Evolutionary conservation across 2,329 filamentous ascomycete genomes (phyloP), one percentile per base, ranked within the genome.

Genomic region (Penicillium sp.): DNA sequence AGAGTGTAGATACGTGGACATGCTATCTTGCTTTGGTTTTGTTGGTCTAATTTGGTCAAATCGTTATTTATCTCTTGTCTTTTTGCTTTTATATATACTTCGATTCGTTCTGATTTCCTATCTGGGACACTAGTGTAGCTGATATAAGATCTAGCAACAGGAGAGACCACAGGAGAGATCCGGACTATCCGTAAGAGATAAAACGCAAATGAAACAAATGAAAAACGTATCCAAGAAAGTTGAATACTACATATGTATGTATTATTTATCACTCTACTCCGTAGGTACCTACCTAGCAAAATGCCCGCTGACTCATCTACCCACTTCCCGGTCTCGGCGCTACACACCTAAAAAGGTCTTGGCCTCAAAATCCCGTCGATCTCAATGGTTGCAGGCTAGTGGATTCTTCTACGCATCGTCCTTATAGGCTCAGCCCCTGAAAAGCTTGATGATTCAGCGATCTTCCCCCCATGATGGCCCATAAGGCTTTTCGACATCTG

Each of bases 391-490:
- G 22, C 5, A 4, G 16, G 5, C 22, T 32, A 43, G 45, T 44
- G 52, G 44, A 14, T 13, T 43, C 8, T 16, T n/a, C 16, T 26
- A 13, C 13, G 26, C 20, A 35, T 24, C 20, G 8, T 39, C 37
- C 40, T n/a, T 5, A 54, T 54, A 38, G 44, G 52, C 52, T 37
- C 14, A 16, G 5, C 14, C 8, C 38, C 16, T 16, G 14, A 43
- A 50, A 42, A 38, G 11, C 20, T 22, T 55, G 45, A 54, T 55
- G 52, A 55, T 50, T 55, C 46, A 55, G 39, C 9, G 22, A 50
- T 26, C 31, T 38, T 20, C 20, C 16, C 29, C 43, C 35, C 16
- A 40, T 39, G 3, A 38, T 29, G 51, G 29, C 29, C 18, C 9
- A 20, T 37, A 49, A 38, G 44, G 35, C 51, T 38, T 32, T 18